Conservation (phyloP, 768 basidiomycete species). For the Amanita pallidorosea region DNA sequence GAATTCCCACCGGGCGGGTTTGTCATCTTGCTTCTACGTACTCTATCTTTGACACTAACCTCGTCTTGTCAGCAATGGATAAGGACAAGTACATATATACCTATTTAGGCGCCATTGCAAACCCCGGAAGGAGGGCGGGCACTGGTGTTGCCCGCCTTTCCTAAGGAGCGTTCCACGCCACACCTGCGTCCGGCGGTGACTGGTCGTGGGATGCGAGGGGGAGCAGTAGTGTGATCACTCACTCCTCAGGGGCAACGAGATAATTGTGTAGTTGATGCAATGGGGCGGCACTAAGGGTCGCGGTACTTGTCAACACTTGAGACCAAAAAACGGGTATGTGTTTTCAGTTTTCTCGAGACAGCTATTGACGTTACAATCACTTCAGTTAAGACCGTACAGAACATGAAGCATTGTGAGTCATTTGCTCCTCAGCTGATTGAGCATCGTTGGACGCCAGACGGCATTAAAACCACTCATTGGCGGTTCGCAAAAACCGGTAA, state of each 20-base stretch:
- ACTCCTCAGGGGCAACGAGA: conserved; percentile 1
- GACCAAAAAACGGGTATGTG: not conserved
- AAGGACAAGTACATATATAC: not conserved
- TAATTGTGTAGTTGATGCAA: not conserved
- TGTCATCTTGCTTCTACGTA: not conserved
- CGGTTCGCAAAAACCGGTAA: too few relatives aligned
- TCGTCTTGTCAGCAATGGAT: not conserved
- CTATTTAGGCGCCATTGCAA: not conserved
- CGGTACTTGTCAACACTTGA: not conserved
- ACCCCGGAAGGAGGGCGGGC: conserved; percentile 2
- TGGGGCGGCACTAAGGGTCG: not conserved
- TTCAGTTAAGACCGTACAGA: too few relatives aligned
- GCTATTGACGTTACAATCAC: too few relatives aligned
- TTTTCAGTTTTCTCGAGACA: too few relatives aligned
- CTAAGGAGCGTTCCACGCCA: not conserved
- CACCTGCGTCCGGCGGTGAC: not conserved
- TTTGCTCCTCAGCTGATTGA: too few relatives aligned
- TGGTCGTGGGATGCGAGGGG: conserved; percentile 1
- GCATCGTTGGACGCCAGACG: too few relatives aligned
- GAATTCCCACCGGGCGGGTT: not conserved
- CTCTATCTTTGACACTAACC: too few relatives aligned
- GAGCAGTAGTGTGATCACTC: conserved; percentile 3
- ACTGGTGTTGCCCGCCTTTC: not conserved
- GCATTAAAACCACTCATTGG: too few relatives aligned
- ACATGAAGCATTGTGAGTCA: too few relatives aligned